Conservation (phyloP, 2,329 filamentous ascomycete genomes). For the Trichoderma brevicompactum region DNA sequence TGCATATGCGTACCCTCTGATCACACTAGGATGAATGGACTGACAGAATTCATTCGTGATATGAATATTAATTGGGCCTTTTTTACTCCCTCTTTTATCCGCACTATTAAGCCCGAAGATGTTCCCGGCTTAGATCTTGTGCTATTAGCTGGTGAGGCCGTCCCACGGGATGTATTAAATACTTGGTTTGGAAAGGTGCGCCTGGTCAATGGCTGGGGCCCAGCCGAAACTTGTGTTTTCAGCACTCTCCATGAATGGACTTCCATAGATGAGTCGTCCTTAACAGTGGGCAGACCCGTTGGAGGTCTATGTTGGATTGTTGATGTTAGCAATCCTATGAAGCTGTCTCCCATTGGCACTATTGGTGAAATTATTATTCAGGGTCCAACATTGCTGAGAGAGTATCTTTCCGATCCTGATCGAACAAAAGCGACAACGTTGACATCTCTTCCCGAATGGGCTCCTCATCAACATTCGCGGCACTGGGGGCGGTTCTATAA, state of each 20-base stretch:
- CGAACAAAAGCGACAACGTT: background rate
- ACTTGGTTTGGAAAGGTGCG: constrained; percentile 18
- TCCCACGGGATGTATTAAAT: constrained; percentile 2
- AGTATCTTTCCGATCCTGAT: background rate
- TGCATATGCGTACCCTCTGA: constrained; percentile 24
- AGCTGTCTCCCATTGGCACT: constrained; percentile 17
- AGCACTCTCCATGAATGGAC: constrained; percentile 18
- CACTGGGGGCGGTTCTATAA: constrained; percentile 7
- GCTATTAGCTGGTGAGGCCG: constrained; percentile 15
- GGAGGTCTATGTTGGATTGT: constrained; percentile 28
- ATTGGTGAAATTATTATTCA: constrained; percentile 24
- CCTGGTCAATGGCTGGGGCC: constrained; percentile 17
- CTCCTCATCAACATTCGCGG: constrained; percentile 1
- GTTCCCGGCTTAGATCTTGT: constrained; percentile 1
- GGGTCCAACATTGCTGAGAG: constrained; percentile 10
- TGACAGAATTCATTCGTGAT: background rate
- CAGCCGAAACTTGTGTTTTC: constrained; percentile 21
- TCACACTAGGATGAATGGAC: constrained; percentile 12
- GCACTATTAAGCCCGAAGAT: constrained; percentile 18
- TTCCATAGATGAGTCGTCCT: constrained; percentile 5
- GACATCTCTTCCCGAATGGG: constrained; percentile 24
- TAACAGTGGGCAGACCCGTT: constrained; percentile 11
- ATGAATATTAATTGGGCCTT: constrained; percentile 13
- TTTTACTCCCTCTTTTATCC: constrained; percentile 7
- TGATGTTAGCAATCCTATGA: constrained; percentile 3